Conservation (phyloP, 2,329 filamentous ascomycete species). For the Mycosphaerella sp. region DNA sequence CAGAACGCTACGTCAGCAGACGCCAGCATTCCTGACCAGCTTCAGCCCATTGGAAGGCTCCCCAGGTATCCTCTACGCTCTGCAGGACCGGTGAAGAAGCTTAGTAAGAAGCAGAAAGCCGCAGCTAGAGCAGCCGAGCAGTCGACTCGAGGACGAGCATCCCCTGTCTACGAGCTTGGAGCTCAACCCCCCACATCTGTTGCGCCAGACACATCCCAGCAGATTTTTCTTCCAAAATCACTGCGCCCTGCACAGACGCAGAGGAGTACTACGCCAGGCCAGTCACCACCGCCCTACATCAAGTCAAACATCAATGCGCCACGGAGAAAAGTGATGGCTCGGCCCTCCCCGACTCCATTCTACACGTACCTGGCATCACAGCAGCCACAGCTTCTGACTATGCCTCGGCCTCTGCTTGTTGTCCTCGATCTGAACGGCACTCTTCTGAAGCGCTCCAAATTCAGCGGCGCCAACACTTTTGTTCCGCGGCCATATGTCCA, state of each 20-base stretch:
- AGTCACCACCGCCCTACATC: no score
- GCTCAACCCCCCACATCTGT: background rate
- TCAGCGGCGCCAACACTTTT: slow-evolving; percentile 32
- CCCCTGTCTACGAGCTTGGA: background rate
- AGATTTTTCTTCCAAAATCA: background rate
- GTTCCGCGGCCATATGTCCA: slow-evolving; percentile 58
- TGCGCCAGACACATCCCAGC: background rate
- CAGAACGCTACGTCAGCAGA: background rate
- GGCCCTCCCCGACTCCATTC: slow-evolving; percentile 20
- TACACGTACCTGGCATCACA: slow-evolving; percentile 21
- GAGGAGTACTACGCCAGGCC: no score
- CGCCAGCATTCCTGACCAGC: background rate
- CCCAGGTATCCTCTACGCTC: background rate
- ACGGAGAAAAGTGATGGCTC: slow-evolving; percentile 13
- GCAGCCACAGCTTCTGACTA: slow-evolving; percentile 6
- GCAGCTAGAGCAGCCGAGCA: background rate
- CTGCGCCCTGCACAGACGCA: background rate
- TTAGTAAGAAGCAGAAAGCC: slow-evolving; percentile 1
- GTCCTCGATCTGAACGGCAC: slow-evolving; percentile 94
- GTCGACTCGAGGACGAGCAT: background rate
- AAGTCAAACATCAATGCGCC: background rate
- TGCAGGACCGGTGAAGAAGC: background rate
- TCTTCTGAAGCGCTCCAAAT: slow-evolving; percentile 61
- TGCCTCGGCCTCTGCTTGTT: slow-evolving; percentile 55
- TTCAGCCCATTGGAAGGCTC: slow-evolving; percentile 2